Evolutionary conservation across 352 stramenopile genomes (phyloP), one percentile per base, ranked within the genome.

Genomic region (Phytopythium delawarense): DNA sequence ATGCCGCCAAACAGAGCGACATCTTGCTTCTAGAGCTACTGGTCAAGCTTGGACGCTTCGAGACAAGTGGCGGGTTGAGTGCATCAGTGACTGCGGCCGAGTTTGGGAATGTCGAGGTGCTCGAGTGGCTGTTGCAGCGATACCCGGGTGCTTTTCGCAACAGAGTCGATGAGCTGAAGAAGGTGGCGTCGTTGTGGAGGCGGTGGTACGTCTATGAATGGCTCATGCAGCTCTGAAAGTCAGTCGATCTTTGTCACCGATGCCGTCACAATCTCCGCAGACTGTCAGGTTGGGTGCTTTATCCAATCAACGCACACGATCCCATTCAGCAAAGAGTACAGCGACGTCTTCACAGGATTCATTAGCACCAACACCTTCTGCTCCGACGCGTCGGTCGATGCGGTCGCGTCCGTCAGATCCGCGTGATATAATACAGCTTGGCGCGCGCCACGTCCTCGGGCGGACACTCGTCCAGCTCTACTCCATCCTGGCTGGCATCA

Each of bases 351-450:
- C 28, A 32, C 28, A 40, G 35, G 1, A 7, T 40, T 40, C 12
- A 15, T 40, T 40, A 2, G 12, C 12, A n/a, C 39, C 16, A 11
- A 9, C 16, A 45, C 39, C 13, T 46, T 21, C 40, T 46, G 15
- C 40, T 46, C 40, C 8, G 12, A 40, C 8, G 8, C 35, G 3
- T 40, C 8, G 8, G 35, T 40, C 35, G 21, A 56, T 57, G 16
- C 20, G 30, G 6, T 20, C 7, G 35, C 21, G 7, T 28, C 6
- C 23, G 28, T 60, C 68, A 70, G 8, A 51, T 13, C 35, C 62
- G 69, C 21, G 64, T 81, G 67, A 89, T 78, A 68, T 74, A 75
- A 68, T 91, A 91, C 66, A 91, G 62, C 44, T 68, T 79, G 20
- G 81, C 79, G 35, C 72, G 67, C 60, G 74, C 63, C 20, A 81